Conservation (phyloP, 2,329 filamentous ascomycete genomes). For the Aspergillus latus region DNA sequence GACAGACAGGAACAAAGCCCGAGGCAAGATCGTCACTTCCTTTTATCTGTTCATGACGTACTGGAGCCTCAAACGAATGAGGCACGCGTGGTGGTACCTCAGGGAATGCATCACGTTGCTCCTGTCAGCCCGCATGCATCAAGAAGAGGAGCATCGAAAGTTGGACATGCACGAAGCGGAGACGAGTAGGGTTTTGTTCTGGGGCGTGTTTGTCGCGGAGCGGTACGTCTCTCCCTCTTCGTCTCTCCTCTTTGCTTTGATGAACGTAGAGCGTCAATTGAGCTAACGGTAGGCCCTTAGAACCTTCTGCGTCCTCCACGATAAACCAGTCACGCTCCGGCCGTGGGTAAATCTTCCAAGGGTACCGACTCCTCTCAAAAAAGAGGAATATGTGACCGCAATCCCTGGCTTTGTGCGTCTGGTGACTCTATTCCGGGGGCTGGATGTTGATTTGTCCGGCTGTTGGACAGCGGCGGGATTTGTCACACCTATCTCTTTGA, state of each 20-base stretch:
- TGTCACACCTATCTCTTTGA: slow-evolving; percentile 4
- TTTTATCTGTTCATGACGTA: slow-evolving; percentile 8
- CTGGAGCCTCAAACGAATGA: slow-evolving; percentile 1
- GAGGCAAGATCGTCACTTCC: not conserved
- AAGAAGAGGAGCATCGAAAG: not conserved
- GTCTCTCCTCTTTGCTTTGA: not conserved
- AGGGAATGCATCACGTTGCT: slow-evolving; percentile 1
- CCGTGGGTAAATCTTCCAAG: not conserved
- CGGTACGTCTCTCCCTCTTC: not conserved
- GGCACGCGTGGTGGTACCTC: slow-evolving; percentile 10
- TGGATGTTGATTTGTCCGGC: slow-evolving; percentile 3
- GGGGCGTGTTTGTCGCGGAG: slow-evolving; percentile 4
- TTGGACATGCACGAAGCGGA: not conserved
- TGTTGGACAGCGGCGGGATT: slow-evolving; percentile 9
- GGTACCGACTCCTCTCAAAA: not conserved
- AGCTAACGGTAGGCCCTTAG: not conserved
- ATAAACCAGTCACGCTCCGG: slow-evolving; percentile 5
- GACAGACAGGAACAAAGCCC: not conserved
- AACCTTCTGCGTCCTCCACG: slow-evolving; percentile 8
- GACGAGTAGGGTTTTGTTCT: not conserved
- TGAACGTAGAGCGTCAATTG: too few species aligned
- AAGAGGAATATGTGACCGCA: not conserved
- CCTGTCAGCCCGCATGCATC: slow-evolving; percentile 1
- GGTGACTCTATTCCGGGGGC: not conserved
- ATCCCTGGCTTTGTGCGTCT: not conserved